A percentile compares a stretch with the other conserved stretches of the same genome.
These are phyloP conservation scores for Lithohypha guttulata DNA, from an alignment of 2,329 filamentous ascomycete species.

Conservation along the genomic window DNA sequence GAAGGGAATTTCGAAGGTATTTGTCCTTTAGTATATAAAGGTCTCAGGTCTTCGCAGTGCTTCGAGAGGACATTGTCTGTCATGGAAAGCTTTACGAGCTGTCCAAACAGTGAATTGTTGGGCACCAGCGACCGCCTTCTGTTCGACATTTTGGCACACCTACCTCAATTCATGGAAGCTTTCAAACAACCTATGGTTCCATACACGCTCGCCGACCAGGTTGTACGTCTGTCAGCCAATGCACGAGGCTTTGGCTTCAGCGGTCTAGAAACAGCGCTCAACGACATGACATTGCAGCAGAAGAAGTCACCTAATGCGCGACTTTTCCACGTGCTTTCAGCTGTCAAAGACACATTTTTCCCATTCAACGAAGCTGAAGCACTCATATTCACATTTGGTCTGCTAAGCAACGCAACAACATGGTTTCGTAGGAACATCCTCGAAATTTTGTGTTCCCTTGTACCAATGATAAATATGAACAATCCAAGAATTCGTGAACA, in stretches of 20 bases:
- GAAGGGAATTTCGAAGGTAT: constrained; percentile 80
- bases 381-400: constrained; percentile 79
- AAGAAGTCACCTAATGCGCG: constrained; percentile 42
- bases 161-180: constrained; percentile 71
- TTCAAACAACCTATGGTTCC: constrained; percentile 49
- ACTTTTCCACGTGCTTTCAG: constrained; percentile 58
- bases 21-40: constrained; percentile 80
- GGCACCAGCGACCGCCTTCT: constrained; percentile 74
- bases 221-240: constrained; percentile 8
- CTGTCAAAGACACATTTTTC: constrained; percentile 68
- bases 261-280: background rate
- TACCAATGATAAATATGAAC: constrained; percentile 86
- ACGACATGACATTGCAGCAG: background rate
- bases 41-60: constrained; percentile 73
- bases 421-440: constrained; percentile 93
- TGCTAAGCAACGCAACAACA: constrained; percentile 75
- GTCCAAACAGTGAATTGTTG: constrained; percentile 70
- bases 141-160: constrained; percentile 80
- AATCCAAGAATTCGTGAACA: constrained; percentile 81
- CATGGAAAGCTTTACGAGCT: constrained; percentile 64
- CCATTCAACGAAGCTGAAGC: constrained; percentile 73
- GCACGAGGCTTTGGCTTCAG: background rate
- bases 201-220: constrained; percentile 44
- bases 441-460: constrained; percentile 72
- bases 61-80: constrained; percentile 66